A percentile compares a stretch with the other conserved stretches of the same genome.
Evolutionary conservation across 1,284 basidiomycete genomes (phyloP).

Genomic region (Tylopilus orsonianus): DNA sequence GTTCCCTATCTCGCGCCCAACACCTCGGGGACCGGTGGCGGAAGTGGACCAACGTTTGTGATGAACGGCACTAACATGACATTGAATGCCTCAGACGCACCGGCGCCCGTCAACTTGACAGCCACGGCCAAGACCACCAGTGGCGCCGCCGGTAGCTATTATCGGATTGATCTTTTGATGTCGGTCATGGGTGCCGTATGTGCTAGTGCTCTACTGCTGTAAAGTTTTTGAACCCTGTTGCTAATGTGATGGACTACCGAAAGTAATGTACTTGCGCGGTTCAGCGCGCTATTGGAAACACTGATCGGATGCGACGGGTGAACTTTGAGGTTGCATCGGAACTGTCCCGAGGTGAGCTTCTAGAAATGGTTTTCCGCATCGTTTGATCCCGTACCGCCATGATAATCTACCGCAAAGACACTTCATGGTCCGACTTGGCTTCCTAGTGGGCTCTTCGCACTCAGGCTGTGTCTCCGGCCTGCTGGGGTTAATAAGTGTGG

Average conservation of each 20-base stretch:
- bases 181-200: conserved; percentile 15
- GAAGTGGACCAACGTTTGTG: conserved; percentile 41
- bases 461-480: neutral
- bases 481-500: neutral
- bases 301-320: neutral
- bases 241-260: conserved; percentile 1
- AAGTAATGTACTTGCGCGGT: conserved; percentile 11
- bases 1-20: conserved; percentile 46
- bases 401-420: neutral
- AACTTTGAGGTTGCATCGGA: neutral
- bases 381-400: neutral
- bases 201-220: conserved; percentile 17
- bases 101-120: conserved; percentile 45
- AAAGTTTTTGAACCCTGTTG: conserved; percentile 1
- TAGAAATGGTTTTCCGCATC: neutral
- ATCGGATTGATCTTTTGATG: conserved; percentile 4
- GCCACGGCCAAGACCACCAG: conserved; percentile 10
- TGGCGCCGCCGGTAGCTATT: conserved; percentile 12
- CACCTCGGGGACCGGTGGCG: conserved; percentile 37
- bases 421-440: neutral
- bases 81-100: conserved; percentile 34
- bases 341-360: neutral
- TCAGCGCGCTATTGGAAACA: neutral
- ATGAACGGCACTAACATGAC: conserved; percentile 33
- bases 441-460: neutral